phyloP scores from a whole-genome alignment of 805 yeast species.

The Kodamaea lidongshanica region DNA sequence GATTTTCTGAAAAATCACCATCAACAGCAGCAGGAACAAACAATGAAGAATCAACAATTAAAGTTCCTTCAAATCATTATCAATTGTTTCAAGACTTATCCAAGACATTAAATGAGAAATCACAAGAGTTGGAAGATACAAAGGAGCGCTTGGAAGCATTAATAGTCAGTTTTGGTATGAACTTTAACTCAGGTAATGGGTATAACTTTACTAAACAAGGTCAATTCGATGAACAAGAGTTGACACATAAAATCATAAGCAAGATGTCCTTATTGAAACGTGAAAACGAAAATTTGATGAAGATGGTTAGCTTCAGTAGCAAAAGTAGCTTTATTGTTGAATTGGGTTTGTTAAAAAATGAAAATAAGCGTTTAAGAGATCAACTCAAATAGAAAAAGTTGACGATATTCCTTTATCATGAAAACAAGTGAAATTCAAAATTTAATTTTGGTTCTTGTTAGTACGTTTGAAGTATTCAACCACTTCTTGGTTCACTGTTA shows the following conservation, averaged over 20 bases:
- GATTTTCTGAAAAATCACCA: conserved; percentile 8
- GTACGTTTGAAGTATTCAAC: too few relatives aligned
- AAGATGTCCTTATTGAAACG: conserved; percentile 54
- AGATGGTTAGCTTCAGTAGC: conserved; percentile 70
- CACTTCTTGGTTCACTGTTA: too few relatives aligned
- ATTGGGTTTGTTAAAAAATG: conserved; percentile 51
- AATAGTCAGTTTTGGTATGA: conserved; percentile 25
- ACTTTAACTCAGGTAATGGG: conserved; percentile 11
- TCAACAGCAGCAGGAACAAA: conserved; percentile 7
- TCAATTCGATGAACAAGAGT: conserved; percentile 65
- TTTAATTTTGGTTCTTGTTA: too few relatives aligned
- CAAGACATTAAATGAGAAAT: conserved; percentile 39
- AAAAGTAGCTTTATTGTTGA: conserved; percentile 66
- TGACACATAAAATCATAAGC: conserved; percentile 64
- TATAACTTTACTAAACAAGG: conserved; percentile 47
- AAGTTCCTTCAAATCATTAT: conserved; percentile 40
- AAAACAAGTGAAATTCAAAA: too few relatives aligned
- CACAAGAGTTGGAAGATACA: conserved; percentile 51
- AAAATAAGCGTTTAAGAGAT: conserved; percentile 14
- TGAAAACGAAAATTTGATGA: conserved; percentile 66
- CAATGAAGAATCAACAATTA: conserved; percentile 12
- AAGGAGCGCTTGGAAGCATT: conserved; percentile 59
- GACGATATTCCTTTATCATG: too few relatives aligned
- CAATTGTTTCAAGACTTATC: conserved; percentile 46
- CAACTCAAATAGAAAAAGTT: too few relatives aligned